These are phyloP conservation scores for Malus hybrid DNA, from an alignment of 331 rosid species.

Conservation along the genomic window DNA sequence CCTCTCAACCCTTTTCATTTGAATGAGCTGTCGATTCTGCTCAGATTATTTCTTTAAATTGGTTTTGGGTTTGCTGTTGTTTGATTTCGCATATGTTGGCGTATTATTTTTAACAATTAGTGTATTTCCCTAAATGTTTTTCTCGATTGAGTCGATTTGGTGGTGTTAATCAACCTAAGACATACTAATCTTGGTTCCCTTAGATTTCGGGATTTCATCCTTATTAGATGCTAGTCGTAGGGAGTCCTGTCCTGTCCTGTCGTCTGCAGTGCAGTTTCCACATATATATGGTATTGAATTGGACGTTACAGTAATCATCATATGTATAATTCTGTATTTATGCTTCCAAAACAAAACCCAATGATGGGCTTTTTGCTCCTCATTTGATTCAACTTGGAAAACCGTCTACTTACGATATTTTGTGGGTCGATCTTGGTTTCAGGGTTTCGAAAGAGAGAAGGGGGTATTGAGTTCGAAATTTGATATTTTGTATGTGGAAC, in stretches of 20 bases:
- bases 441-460: not conserved
- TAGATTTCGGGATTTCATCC: not conserved
- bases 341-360: not conserved
- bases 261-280: not conserved
- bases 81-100: not conserved
- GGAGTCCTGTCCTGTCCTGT: not conserved
- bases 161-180: not conserved
- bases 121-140: not conserved
- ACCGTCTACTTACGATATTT: not conserved
- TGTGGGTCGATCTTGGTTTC: not conserved
- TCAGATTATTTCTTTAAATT: not conserved
- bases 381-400: not conserved
- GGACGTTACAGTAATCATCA: not conserved
- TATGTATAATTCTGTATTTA: not conserved
- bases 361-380: not conserved
- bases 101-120: not conserved
- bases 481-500: conserved; percentile 16
- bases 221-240: not conserved
- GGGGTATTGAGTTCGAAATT: not conserved
- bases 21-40: not conserved
- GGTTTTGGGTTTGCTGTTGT: not conserved
- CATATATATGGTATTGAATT: not conserved
- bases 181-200: not conserved
- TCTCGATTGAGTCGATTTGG: not conserved
- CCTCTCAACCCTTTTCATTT: not conserved